Evolutionary conservation across 176 grass and related monocot species (phyloP).

Genomic region (Phoenix roebelenii): DNA sequence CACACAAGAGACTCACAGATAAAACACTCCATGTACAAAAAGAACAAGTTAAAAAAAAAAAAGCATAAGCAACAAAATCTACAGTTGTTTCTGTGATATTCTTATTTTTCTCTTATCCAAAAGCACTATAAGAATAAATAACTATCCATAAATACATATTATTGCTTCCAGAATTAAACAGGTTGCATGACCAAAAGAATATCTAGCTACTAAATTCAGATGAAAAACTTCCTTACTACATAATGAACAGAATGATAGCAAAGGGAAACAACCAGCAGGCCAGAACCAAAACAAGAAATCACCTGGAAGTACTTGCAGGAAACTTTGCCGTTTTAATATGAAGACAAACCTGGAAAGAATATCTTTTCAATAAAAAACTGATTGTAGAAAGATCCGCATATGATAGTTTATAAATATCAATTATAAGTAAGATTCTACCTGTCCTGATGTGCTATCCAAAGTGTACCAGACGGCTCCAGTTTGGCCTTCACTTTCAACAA

Average conservation of each 20-base stretch:
- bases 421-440: conserved; percentile 30
- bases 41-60: too few species aligned
- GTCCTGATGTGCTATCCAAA: conserved; percentile 69
- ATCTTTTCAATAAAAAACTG: not conserved
- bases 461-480: conserved; percentile 64
- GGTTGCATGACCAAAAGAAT: too few species aligned
- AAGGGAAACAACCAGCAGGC: not conserved
- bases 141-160: too few species aligned
- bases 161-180: too few species aligned
- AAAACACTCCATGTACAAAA: too few species aligned
- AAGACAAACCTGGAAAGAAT: conserved; percentile 65
- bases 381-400: not conserved
- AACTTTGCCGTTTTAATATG: conserved; percentile 45
- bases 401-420: not conserved
- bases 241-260: not conserved
- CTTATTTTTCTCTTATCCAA: too few species aligned
- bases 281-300: conserved; percentile 8
- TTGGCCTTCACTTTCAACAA: conserved; percentile 47
- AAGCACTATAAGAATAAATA: too few species aligned
- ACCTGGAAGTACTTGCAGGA: conserved; percentile 47
- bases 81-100: too few species aligned
- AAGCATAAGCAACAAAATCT: too few species aligned
- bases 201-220: too few species aligned
- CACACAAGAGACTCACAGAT: too few species aligned
- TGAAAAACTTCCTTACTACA: too few species aligned